Base-by-base conservation (phyloP, 306 rosid genomes). In the Crotalaria pallida region DNA sequence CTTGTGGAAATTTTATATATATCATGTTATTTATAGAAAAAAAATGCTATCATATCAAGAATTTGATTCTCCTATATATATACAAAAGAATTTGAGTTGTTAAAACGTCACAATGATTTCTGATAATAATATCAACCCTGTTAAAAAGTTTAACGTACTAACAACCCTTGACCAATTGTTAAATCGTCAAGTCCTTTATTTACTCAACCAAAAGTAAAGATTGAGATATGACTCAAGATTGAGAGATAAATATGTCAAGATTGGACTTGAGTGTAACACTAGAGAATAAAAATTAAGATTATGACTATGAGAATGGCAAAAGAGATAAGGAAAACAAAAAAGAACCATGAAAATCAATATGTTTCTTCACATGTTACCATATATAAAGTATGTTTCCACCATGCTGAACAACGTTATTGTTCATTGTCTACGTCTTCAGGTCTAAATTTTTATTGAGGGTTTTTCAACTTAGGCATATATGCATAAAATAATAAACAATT, bases 341-440 rank as follows among this genome's bases (percentile, higher is more conserved):
- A n/a, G 43, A 57, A 47, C 33, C 1, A 72, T 26, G 21, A 67
- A 60, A 48, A 58, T 15, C 22, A 49, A 13, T 4, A 74, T 40
- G 73, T 52, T 48, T 12, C 34, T 63, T 61, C 34, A 62, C 53
- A 69, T 69, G 76, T 61, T 43, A 71, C 40, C 63, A 34, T 29
- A 22, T 0, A 0, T 57, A 71, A 64, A 72, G 71, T 66, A 56
- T 87, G 92, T 87, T 68, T 24, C 84, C 81, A 80, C 76, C 78
- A 71, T 76, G 86, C 84, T 76, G 61, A 77, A 80, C 84, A 79
- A 56, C 24, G 63, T 75, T 71, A 63, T 71, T 53, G 56, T 47
- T 2, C 68, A 44, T 55, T 67, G 49, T 77, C 64, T 40, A 48
- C 17, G 45, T 71, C 40, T 31, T 34, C 17, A 2, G 27, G 45